Conservation (phyloP, 2,329 filamentous ascomycete genomes). For the Thermomyces lanuginosus region DNA sequence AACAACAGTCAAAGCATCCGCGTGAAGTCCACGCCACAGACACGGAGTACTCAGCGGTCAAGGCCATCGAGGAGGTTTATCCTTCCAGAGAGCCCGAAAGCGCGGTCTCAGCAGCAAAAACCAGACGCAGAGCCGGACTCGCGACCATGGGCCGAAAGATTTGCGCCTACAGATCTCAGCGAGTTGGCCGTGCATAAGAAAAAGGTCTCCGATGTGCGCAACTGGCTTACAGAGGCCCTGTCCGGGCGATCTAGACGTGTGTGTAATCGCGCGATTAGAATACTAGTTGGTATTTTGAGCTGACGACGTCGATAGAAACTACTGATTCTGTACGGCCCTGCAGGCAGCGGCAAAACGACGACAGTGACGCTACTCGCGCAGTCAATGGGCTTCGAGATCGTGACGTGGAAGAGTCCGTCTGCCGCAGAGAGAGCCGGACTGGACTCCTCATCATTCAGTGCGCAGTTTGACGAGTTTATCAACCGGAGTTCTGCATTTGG, state of each 20-base stretch:
- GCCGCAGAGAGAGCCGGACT: conserved; percentile 43
- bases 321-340: conserved; percentile 73
- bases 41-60: conserved; percentile 3
- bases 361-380: conserved; percentile 64
- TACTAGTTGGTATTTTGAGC: neutral
- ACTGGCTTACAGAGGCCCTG: conserved; percentile 65
- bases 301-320: conserved; percentile 42
- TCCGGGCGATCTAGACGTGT: conserved; percentile 34
- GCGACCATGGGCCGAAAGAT: conserved; percentile 77
- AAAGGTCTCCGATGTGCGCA: conserved; percentile 72
- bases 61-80: conserved; percentile 4
- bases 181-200: conserved; percentile 90
- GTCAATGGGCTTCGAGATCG: conserved; percentile 57
- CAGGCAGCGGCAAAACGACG: conserved; percentile 84
- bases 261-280: conserved; percentile 6
- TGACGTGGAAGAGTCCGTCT: conserved; percentile 82
- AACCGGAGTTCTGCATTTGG: conserved; percentile 65
- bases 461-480: conserved; percentile 86
- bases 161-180: conserved; percentile 55
- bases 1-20: conserved; percentile 8
- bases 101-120: conserved; percentile 12
- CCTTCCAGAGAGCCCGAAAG: conserved; percentile 7
- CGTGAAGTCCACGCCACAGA: neutral
- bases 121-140: conserved; percentile 36
- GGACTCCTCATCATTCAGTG: conserved; percentile 52